These are phyloP conservation scores for Penicillium turbatum DNA, from an alignment of 495 filamentous ascomycete genomes.

Conservation along the genomic window DNA sequence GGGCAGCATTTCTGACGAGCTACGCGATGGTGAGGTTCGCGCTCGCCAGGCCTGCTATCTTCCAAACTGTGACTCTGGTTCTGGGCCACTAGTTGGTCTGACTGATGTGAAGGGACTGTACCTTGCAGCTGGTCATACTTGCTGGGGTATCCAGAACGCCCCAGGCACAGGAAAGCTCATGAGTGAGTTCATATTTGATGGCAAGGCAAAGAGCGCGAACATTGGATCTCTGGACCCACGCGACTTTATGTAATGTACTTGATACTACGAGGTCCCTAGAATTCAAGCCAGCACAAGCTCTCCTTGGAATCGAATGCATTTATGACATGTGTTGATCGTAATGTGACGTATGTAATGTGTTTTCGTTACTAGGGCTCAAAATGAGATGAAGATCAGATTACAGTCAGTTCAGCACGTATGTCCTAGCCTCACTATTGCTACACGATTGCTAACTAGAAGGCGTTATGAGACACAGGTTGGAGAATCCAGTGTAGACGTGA, in stretches of 20 bases:
- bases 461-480: not conserved
- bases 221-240: conserved; percentile 67
- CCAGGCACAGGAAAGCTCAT: conserved; percentile 87
- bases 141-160: conserved; percentile 97
- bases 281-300: not conserved
- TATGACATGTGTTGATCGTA: too few relatives aligned
- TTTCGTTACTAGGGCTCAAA: too few relatives aligned
- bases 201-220: conserved; percentile 69
- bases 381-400: too few relatives aligned
- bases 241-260: conserved; percentile 37
- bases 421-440: too few relatives aligned
- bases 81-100: conserved; percentile 72
- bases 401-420: too few relatives aligned
- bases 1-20: conserved; percentile 66
- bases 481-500: not conserved
- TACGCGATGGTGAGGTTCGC: conserved; percentile 73
- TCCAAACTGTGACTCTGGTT: conserved; percentile 62
- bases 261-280: not conserved
- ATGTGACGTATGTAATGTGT: too few relatives aligned
- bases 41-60: conserved; percentile 90
- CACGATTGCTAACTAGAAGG: too few relatives aligned
- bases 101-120: conserved; percentile 73
- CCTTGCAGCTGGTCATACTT: conserved; percentile 88
- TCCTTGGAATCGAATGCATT: not conserved
- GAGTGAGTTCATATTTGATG: conserved; percentile 81